A percentile compares a stretch with the other conserved stretches of the same genome.
Conservation (phyloP, 2,329 filamentous ascomycete species). For the Aspergillus chevalieri region DNA sequence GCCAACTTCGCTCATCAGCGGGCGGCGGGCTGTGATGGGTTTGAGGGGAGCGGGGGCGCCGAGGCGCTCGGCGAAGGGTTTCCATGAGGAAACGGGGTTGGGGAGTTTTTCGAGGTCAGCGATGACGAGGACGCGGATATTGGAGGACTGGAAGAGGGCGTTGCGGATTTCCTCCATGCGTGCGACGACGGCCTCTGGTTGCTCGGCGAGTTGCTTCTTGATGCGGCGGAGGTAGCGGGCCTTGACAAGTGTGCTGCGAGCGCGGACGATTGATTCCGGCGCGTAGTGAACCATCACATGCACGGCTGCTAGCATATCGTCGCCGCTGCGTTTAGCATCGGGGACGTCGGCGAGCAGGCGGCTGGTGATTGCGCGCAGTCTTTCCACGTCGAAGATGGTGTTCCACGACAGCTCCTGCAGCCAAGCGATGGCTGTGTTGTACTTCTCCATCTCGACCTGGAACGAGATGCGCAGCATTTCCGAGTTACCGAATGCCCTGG, state of each 20-base stretch:
- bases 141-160: constrained; percentile 73
- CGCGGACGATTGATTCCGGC: constrained; percentile 68
- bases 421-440: constrained; percentile 74
- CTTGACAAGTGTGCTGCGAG: constrained; percentile 76
- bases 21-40: constrained; percentile 63
- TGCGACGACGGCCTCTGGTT: constrained; percentile 66
- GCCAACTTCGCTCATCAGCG: constrained; percentile 70
- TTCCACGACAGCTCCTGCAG: constrained; percentile 80
- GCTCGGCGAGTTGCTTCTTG: constrained; percentile 69
- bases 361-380: constrained; percentile 58
- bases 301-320: constrained; percentile 54
- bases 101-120: constrained; percentile 70
- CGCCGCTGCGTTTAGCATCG: constrained; percentile 79
- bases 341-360: constrained; percentile 89
- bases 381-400: constrained; percentile 73
- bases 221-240: constrained; percentile 81
- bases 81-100: constrained; percentile 74
- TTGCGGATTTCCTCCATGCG: constrained; percentile 72
- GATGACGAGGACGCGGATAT: constrained; percentile 78
- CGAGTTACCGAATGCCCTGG: constrained; percentile 63
- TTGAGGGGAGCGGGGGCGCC: constrained; percentile 52
- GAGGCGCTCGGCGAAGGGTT: constrained; percentile 52
- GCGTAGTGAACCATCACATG: constrained; percentile 74
- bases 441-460: constrained; percentile 83
- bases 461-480: constrained; percentile 79